phyloP scores from a whole-genome alignment of 305 asterid genomes.

The Ilex paraguariensis region DNA sequence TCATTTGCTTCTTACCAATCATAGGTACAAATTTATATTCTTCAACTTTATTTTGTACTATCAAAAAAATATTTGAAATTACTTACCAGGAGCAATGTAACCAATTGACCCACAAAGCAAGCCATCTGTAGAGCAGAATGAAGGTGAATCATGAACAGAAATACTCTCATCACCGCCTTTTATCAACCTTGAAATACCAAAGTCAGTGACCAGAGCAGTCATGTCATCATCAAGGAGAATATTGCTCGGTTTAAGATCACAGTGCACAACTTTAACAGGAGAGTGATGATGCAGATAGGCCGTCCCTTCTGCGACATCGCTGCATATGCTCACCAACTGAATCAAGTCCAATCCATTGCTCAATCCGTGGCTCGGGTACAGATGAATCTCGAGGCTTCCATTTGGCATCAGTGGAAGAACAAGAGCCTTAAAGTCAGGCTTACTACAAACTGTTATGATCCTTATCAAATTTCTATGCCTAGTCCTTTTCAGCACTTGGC shows the following conservation, averaged over 20 bases:
- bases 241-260: slow-evolving; percentile 89
- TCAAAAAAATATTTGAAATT: neutral
- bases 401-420: slow-evolving; percentile 80
- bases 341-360: slow-evolving; percentile 35
- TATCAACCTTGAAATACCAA: slow-evolving; percentile 65
- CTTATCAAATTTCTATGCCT: slow-evolving; percentile 73
- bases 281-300: slow-evolving; percentile 80
- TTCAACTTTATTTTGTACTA: no score
- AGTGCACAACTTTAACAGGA: slow-evolving; percentile 70
- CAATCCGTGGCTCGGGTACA: slow-evolving; percentile 40
- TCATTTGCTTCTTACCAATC: no score
- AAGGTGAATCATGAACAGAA: slow-evolving; percentile 36
- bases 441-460: slow-evolving; percentile 70
- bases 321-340: slow-evolving; percentile 58
- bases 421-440: slow-evolving; percentile 80
- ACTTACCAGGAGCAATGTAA: slow-evolving; percentile 82
- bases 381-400: slow-evolving; percentile 76
- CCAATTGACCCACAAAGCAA: slow-evolving; percentile 83
- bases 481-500: slow-evolving; percentile 62
- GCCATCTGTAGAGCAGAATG: slow-evolving; percentile 63
- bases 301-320: slow-evolving; percentile 78
- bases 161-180: slow-evolving; percentile 32
- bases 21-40: no score
- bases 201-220: slow-evolving; percentile 77
- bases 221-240: slow-evolving; percentile 69